Base-by-base conservation (phyloP, 441 rosid genomes). In the Raphanus hybrid region DNA sequence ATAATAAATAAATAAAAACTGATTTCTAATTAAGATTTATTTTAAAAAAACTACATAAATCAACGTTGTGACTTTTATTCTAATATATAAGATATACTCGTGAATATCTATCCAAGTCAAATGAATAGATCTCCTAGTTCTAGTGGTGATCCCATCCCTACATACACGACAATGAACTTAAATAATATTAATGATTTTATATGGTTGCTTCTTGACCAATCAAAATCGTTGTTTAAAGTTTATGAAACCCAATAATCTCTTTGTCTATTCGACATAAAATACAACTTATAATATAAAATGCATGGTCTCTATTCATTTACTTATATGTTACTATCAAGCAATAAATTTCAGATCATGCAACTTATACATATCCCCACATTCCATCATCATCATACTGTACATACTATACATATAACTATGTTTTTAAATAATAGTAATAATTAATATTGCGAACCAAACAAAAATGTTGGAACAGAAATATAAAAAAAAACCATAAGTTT, bases 321-420 rank as follows among this genome's bases (percentile, higher is more conserved):
- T 74, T 55, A n/a, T 64, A 70, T 16, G 79, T 76, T 76, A 18
- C 27, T 27, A 55, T 76, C 67, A 76, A 2, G 32, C 52, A 55
- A 39, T 58, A 65, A 43, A 58, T 65, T 77, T 65, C 12, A 77
- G 80, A 71, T 65, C 76, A 77, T 77, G 62, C 61, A 71, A 64
- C 72, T 61, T 65, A 71, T 65, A 71, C 45, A 58, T 52, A 77
- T 65, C 80, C 76, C 80, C 80, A 76, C 75, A 63, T 64, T 4
- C 16, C 14, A 50, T 50, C 15, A n/a, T 29, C 34, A 29, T 29
- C 34, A 29, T 29, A 23, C 26, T 23, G 26, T 23, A 29, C 34
- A 29, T 29, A 27, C 4, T 27, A 27, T 27, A 2, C 32, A 27
- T 27, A 27, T 27, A 27, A 27, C 32, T 27, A 4, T 18, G 18